Evolutionary conservation across 352 stramenopile species (phyloP), one percentile per base, ranked within the genome.

Genomic region (Blastocystis sp.): DNA sequence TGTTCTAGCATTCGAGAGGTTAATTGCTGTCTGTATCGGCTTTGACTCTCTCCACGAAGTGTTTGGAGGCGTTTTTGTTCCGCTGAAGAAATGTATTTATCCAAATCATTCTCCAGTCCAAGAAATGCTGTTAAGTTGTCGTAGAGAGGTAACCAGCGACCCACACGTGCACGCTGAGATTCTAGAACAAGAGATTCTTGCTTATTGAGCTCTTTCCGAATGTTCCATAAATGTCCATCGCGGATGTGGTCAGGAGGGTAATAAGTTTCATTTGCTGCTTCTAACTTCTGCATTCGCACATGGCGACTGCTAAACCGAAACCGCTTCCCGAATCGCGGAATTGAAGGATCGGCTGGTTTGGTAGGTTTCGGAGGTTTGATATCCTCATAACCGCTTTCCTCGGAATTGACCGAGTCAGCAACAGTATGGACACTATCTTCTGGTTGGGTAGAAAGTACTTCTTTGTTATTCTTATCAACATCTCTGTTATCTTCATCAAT

Each of bases 201-300:
- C 15, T 64, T 30, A 6, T 69, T 44, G 3, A 84, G 44, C 17
- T 33, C 30, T 44, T 64, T 84, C 19, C 73, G 73, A 24, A 68
- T 42, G 11, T 19, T 3, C 73, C 73, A 84, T 3, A 84, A 35
- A 33, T 66, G 51, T 9, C 73, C 73, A 17, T 84, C 73, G 13
- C 48, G 33, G 27, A 84, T 60, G 33, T 84, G 73, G 56, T 84
- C 73, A 17, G 15, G 27, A 17, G 73, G 73, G 33, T 84, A 84
- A 57, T 84, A 84, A 5, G 73, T 84, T 35, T 69, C 33, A 35
- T 66, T 84, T 7, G n/a, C 6, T 13, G 27, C 53, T 35, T 66
- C 73, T 54, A 66, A 68, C 17, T 66, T 44, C 9, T 66, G 24
- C 11, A 66, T 30, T 2, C 30, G 37, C 22, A 84, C n/a, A n/a